phyloP scores from a whole-genome alignment of 1,284 basidiomycete genomes.

The Boletellus sp. region DNA sequence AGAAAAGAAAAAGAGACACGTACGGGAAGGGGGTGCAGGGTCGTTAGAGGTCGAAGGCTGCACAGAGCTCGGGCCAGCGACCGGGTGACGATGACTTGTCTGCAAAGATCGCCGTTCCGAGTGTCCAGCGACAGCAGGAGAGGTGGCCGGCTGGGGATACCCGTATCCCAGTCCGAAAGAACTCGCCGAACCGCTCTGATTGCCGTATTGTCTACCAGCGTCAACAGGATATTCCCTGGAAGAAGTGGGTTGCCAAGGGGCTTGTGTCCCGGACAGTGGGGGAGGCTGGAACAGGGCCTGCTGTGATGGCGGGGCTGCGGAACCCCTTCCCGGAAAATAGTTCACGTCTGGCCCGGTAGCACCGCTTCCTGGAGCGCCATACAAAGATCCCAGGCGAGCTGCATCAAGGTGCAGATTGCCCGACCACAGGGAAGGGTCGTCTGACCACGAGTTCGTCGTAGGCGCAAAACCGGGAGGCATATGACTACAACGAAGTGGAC shows the following conservation, averaged over 20 bases:
- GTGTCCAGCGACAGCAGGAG: neutral
- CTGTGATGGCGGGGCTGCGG: constrained; percentile 1
- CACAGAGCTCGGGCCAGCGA: neutral
- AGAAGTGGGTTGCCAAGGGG: constrained; percentile 1
- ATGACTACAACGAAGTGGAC: constrained; percentile 2
- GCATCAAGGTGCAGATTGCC: neutral
- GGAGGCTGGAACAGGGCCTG: constrained; percentile 1
- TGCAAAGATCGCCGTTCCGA: neutral
- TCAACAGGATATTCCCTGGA: constrained; percentile 7
- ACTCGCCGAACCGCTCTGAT: neutral
- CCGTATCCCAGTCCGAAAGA: neutral
- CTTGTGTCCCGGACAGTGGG: neutral
- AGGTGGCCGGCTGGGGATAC: neutral
- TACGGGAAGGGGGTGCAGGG: constrained; percentile 14
- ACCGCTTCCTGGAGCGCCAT: neutral
- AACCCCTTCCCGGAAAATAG: neutral
- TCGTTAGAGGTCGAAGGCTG: neutral
- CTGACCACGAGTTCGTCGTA: constrained; percentile 6
- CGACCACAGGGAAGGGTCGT: neutral
- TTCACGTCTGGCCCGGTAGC: neutral
- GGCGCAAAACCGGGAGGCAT: neutral
- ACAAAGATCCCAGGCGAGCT: neutral
- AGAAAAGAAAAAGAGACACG: constrained; percentile 3
- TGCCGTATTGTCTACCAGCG: neutral
- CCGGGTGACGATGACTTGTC: neutral